A percentile compares a stretch with the other conserved stretches of the same genome.
Evolutionary conservation across 768 basidiomycete genomes (phyloP).

Genomic region (Postia placenta): DNA sequence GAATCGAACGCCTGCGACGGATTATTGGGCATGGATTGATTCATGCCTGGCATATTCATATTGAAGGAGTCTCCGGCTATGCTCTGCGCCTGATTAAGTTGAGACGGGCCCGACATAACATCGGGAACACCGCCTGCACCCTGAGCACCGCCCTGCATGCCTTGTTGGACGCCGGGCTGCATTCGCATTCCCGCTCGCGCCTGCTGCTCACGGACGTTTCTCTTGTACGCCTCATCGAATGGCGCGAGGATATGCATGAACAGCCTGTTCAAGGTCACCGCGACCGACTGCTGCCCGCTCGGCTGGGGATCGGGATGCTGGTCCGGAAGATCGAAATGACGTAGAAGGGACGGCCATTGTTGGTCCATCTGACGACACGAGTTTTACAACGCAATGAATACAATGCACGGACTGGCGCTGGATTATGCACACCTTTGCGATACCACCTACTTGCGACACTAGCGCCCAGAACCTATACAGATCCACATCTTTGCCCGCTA

Average conservation of each 20-base stretch:
- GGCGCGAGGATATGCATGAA: constrained; percentile 61
- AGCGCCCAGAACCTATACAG: constrained; percentile 68
- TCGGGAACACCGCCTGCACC: constrained; percentile 12
- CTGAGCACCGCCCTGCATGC: constrained; percentile 8
- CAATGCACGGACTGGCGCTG: background rate
- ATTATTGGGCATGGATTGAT: background rate
- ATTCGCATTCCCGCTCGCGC: constrained; percentile 37
- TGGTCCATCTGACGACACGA: constrained; percentile 13
- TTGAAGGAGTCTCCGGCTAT: background rate
- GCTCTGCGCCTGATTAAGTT: background rate
- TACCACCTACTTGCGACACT: constrained; percentile 57
- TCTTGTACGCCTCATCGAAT: constrained; percentile 68
- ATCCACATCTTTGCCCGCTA: constrained; percentile 72
- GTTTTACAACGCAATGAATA: background rate
- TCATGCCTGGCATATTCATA: constrained; percentile 10
- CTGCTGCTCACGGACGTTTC: constrained; percentile 54
- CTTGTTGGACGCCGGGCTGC: constrained; percentile 16
- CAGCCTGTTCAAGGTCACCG: constrained; percentile 46
- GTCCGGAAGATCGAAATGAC: constrained; percentile 34
- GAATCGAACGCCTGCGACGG: constrained; percentile 2
- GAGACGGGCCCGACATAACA: constrained; percentile 14
- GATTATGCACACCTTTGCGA: constrained; percentile 41
- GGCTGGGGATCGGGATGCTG: constrained; percentile 15
- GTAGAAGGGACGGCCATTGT: constrained; percentile 55
- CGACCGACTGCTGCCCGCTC: constrained; percentile 38